These are phyloP conservation scores for Phaeosphaeriaceae sp. DNA, from an alignment of 2,329 filamentous ascomycete genomes.

Conservation along the genomic window DNA sequence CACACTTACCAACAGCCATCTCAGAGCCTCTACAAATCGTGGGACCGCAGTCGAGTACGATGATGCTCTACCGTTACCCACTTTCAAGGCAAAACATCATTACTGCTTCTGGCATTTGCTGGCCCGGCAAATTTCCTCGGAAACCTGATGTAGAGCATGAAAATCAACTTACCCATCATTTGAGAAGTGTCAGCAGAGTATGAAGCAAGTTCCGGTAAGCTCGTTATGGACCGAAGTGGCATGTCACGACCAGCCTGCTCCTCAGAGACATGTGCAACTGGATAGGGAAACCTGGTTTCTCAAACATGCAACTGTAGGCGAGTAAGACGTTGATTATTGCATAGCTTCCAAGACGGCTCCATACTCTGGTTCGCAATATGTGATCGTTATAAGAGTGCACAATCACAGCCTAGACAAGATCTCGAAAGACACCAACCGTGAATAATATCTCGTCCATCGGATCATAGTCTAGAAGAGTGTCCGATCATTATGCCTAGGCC, in stretches of 20 bases:
- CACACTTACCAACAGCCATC: neutral
- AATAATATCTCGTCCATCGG: neutral
- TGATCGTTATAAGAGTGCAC: neutral
- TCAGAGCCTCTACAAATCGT: too few species aligned
- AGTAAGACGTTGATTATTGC: constrained; percentile 3
- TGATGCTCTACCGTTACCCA: too few species aligned
- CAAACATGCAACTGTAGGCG: neutral
- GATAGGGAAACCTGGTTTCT: constrained; percentile 4
- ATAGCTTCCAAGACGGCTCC: neutral
- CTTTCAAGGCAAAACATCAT: neutral
- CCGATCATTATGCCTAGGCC: neutral
- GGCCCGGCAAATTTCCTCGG: neutral
- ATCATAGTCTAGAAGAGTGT: neutral
- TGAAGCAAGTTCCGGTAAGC: constrained; percentile 2
- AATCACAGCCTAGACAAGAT: constrained; percentile 1
- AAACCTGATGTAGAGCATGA: neutral
- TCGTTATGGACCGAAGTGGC: neutral
- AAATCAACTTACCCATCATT: constrained; percentile 1
- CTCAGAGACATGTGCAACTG: neutral
- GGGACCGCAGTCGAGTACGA: too few species aligned
- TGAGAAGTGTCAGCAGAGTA: constrained; percentile 4
- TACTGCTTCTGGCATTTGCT: neutral
- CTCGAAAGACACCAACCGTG: neutral
- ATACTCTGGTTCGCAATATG: neutral
- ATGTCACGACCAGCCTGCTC: neutral